Evolutionary conservation across 768 basidiomycete genomes (phyloP).

Genomic region (Serendipita vermifera): DNA sequence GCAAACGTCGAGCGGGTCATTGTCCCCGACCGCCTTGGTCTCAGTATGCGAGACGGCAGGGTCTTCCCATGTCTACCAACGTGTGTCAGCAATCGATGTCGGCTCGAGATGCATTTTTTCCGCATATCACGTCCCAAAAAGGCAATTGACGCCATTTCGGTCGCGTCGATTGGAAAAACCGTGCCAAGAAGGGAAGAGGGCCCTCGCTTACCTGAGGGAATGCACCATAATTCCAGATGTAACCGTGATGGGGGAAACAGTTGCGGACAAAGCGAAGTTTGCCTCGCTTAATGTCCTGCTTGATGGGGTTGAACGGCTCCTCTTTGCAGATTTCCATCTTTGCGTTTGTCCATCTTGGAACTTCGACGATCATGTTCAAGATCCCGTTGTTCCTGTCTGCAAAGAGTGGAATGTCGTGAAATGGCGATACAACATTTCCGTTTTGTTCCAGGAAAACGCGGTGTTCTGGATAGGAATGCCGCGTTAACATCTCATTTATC

Average conservation of each 20-base stretch:
- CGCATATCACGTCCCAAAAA: neutral
- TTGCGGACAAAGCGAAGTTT: constrained; percentile 95
- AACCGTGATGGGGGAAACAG: constrained; percentile 99
- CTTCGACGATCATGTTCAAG: constrained; percentile 98
- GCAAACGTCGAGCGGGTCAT: constrained; percentile 98
- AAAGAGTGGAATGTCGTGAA: constrained; percentile 97
- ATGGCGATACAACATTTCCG: constrained; percentile 67
- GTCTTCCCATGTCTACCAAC: constrained; percentile 89
- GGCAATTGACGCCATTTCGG: too few species aligned
- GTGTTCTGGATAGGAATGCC: constrained; percentile 49
- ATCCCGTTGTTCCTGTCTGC: constrained; percentile 90
- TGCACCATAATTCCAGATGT: constrained; percentile 99
- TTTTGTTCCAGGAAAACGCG: constrained; percentile 89
- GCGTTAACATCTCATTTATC: neutral
- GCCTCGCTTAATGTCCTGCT: constrained; percentile 96
- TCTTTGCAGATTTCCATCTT: constrained; percentile 99
- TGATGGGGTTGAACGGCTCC: constrained; percentile 98
- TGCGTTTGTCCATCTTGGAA: constrained; percentile 99
- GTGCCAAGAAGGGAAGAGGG: neutral
- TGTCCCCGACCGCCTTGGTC: constrained; percentile 98
- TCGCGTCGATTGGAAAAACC: neutral
- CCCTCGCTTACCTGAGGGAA: constrained; percentile 76
- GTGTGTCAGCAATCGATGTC: constrained; percentile 12
- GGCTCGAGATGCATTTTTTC: neutral
- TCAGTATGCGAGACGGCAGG: constrained; percentile 75